These are phyloP conservation scores for Cyberlindnera sargentensis DNA, from an alignment of 805 yeast genomes.

Conservation along the genomic window DNA sequence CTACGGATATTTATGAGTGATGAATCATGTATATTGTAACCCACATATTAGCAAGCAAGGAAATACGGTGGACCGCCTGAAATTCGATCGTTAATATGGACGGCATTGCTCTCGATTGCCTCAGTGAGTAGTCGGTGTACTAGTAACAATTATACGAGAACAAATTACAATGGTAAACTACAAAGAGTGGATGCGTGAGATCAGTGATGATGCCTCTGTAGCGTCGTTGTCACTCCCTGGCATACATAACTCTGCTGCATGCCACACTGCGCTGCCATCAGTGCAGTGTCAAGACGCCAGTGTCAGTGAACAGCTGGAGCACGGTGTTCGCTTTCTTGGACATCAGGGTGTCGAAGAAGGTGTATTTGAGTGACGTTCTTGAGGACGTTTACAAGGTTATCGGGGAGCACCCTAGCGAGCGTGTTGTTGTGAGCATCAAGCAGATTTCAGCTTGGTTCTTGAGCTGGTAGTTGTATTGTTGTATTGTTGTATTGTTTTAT, in stretches of 20 bases:
- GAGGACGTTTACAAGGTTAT: conserved; percentile 55
- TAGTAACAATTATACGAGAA: too few relatives aligned
- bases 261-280: conserved; percentile 61
- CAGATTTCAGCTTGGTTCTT: conserved; percentile 57
- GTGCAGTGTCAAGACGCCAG: conserved; percentile 69
- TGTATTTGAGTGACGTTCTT: conserved; percentile 44
- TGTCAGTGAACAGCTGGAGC: conserved; percentile 52
- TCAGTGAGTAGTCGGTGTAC: too few relatives aligned
- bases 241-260: conserved; percentile 81
- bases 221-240: conserved; percentile 65
- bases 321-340: conserved; percentile 75
- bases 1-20: too few relatives aligned
- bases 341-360: conserved; percentile 53
- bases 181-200: conserved; percentile 43
- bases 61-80: too few relatives aligned
- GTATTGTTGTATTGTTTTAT: too few relatives aligned
- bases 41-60: too few relatives aligned
- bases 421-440: conserved; percentile 60
- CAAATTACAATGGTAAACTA: conserved; percentile 17
- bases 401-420: conserved; percentile 44
- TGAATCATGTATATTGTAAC: too few relatives aligned
- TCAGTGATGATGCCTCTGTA: conserved; percentile 44
- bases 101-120: too few relatives aligned
- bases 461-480: conserved; percentile 28
- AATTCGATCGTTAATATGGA: too few relatives aligned